Base-by-base conservation (phyloP, 306 rosid genomes). In the Trichosanthes cucumerina region DNA sequence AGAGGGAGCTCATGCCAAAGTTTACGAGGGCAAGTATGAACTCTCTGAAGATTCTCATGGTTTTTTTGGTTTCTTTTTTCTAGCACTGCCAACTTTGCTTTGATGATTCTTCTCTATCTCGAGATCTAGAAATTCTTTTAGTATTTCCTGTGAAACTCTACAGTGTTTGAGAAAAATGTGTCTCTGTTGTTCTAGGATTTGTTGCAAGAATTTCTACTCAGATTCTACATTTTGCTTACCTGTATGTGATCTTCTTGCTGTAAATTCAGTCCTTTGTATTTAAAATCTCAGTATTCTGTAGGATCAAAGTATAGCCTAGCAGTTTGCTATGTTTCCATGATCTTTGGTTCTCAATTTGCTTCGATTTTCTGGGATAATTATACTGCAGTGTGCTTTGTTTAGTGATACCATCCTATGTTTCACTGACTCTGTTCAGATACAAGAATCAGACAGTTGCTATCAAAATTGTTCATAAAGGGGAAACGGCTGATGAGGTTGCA, bases 1-100 rank as follows among this genome's bases (percentile, higher is more conserved):
- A 53, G 98, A 94, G 43, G 97, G 98, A 72, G 97, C 97, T 86
- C 98, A 94, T 86, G 98, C 95, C 73, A 94, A 87, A 89, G 97
- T 94, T 52, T 94, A 92, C 0, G 92, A 94, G 90, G 98, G 97
- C 81, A 94, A 94, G 97, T 92, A 87, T 63, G 9, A 59, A 53
- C 53, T 38, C 56, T 36, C 69, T 78, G 33, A 60, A 81, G 56
- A 70, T 39, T 77, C 64, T 80, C 65, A 36, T 75, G 70, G 15
- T 6, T 31, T 63, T 15, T 1, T 31, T 0, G 6, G 34, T 12
- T 63, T 28, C 13, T 16, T 18, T 59, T 16, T 38, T 78, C 26
- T 65, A 13, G 19, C 19, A 31, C 44, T 66, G 36, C 26, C 52
- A 46, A 72, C 28, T 85, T 65, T 59, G 62, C 21, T 69, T 71